Percentiles rank a stretch among this genome's conserved stretches.
Evolutionary conservation across 768 basidiomycete species (phyloP).

Genomic region (Gymnopilus junonius): DNA sequence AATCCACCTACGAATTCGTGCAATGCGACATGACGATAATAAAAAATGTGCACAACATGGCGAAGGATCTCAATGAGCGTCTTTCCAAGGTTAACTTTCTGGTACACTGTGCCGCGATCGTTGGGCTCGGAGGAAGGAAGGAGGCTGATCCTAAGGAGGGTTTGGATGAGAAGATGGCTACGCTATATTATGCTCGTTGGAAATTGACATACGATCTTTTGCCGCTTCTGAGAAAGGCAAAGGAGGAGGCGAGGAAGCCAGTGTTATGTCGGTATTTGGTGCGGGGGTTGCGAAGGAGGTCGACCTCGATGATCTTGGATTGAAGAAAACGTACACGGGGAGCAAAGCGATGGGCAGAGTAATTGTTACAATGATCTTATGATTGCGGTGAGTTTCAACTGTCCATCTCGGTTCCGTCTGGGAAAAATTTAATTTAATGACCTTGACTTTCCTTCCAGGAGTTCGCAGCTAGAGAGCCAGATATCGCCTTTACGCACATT

Average conservation of each 20-base stretch:
- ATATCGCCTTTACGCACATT: constrained; percentile 47
- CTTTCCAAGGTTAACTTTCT: constrained; percentile 47
- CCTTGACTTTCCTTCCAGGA: constrained; percentile 23
- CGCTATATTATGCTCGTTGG: constrained; percentile 46
- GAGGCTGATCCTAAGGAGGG: constrained; percentile 44
- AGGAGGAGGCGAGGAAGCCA: constrained; percentile 41
- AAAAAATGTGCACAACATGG: constrained; percentile 38
- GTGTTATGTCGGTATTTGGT: constrained; percentile 40
- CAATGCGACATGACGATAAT: constrained; percentile 44
- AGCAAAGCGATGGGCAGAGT: constrained; percentile 29
- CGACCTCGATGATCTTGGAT: constrained; percentile 43
- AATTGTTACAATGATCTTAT: constrained; percentile 44
- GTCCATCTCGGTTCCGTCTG: not conserved
- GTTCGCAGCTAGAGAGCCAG: constrained; percentile 44
- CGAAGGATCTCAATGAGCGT: constrained; percentile 30
- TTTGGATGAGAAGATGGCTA: constrained; percentile 42
- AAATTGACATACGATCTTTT: constrained; percentile 42
- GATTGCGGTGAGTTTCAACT: constrained; percentile 31
- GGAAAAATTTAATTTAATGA: not conserved
- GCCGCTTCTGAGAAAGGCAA: constrained; percentile 40
- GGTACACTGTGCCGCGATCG: constrained; percentile 40
- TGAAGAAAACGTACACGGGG: constrained; percentile 38
- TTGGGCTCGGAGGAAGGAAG: constrained; percentile 34
- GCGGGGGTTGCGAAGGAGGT: constrained; percentile 33
- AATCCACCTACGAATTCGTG: constrained; percentile 38